Evolutionary conservation across 1,284 basidiomycete species (phyloP), one percentile per base, ranked within the genome.

Genomic region (Stygiomarasmius scandens): DNA sequence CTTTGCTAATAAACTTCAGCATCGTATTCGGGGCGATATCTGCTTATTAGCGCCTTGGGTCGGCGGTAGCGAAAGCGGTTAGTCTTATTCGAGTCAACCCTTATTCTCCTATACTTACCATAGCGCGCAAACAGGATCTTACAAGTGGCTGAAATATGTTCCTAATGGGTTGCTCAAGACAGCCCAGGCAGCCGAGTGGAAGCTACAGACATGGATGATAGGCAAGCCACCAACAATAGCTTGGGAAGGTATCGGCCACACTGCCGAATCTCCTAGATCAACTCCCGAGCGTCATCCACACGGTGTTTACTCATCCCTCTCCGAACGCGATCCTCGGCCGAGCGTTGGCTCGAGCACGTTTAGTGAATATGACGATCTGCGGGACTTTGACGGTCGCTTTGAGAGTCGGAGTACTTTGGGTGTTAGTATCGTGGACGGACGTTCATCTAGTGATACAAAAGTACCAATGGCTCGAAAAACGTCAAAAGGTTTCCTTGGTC

Each of bases 21-120:
- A 88, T 11, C 86, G 93, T 22, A 83, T 99, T 52, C 78, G 81
- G 23, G 96, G 96, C 12, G 89, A 93, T 58, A 76, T 98, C 2
- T 94, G 95, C 69, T 75, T 99, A 38, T 78, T 99, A 19, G 94
- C 96, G 0, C 96, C 96, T n/a, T 99, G 96, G 96, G 94, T 98
- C 19, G 90, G 92, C 23, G 86, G 92, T 38, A 87, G 88, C 48
- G 95, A 96, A 70, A 89, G 83, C 65, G 89, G 95, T 94, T 69
- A 70, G 90, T 69, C 54, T 41, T 2, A 20, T 48, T 45, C 45
- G 11, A n/a, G n/a, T 25, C 20, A 16, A 4, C 52, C 3, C 14
- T 22, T 27, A 12, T 25, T 49, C 2, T 11, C 12, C 20, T 34
- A 19, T 50, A 64, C 47, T 60, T 48, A 52, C 36, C 19, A 51